Evolutionary conservation across 1,284 basidiomycete genomes (phyloP).

Genomic region (Porodaedalea pini): DNA sequence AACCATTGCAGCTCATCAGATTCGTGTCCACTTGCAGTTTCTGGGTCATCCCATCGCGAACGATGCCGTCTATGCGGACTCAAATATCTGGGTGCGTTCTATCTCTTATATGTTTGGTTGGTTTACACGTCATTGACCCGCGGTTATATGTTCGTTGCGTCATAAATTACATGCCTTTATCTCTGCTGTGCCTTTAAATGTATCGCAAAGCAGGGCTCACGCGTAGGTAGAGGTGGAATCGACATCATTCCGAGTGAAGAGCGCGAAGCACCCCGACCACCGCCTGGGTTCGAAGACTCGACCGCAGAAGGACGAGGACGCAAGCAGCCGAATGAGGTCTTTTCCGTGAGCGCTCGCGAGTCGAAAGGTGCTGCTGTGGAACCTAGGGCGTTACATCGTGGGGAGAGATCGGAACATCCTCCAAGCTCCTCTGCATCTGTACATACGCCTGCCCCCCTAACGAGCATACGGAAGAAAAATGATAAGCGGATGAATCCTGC

Average conservation of each 20-base stretch:
- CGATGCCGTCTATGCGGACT: conserved; percentile 82
- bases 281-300: conserved; percentile 45
- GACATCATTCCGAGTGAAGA: conserved; percentile 64
- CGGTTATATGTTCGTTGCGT: not conserved
- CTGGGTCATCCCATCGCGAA: conserved; percentile 93
- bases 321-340: not conserved
- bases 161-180: not conserved
- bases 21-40: conserved; percentile 94
- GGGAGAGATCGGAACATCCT: not conserved
- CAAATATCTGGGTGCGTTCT: conserved; percentile 72
- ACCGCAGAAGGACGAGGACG: conserved; percentile 16
- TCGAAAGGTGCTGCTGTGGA: not conserved
- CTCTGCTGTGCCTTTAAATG: not conserved
- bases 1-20: conserved; percentile 73
- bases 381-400: not conserved
- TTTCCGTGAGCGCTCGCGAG: not conserved
- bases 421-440: not conserved
- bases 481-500: conserved; percentile 8
- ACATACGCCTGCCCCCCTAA: not conserved
- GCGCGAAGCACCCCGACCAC: conserved; percentile 60
- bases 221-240: conserved; percentile 79
- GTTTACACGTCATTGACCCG: not conserved
- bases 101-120: not conserved
- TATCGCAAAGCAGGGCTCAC: conserved; percentile 51
- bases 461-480: not conserved